Conservation (phyloP, 352 stramenopile species). For the Phytophthora vignae region DNA sequence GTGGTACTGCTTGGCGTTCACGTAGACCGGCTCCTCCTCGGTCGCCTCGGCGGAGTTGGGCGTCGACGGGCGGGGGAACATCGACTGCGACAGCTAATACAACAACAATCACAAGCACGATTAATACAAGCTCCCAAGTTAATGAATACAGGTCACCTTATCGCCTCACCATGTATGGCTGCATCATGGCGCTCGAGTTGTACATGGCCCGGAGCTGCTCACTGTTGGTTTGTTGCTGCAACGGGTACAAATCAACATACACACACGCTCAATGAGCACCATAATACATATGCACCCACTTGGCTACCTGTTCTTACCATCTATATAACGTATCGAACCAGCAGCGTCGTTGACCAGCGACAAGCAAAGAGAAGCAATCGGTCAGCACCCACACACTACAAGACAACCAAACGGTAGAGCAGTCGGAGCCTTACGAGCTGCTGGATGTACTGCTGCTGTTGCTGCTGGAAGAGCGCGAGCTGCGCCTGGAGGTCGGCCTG, state of each 20-base stretch:
- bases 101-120: not conserved
- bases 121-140: no score
- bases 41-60: conserved; percentile 56
- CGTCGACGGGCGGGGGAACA: conserved; percentile 72
- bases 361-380: conserved; percentile 4
- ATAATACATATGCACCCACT: no score
- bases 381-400: conserved; percentile 11
- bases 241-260: conserved; percentile 5
- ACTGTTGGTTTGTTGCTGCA: conserved; percentile 68
- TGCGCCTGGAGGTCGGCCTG: conserved; percentile 57
- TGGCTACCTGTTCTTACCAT: conserved; percentile 34
- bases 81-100: conserved; percentile 61
- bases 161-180: conserved; percentile 77
- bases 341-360: not conserved
- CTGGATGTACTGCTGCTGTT: conserved; percentile 68
- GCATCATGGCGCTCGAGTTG: conserved; percentile 84
- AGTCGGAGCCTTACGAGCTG: conserved; percentile 43
- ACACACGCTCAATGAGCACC: no score
- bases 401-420: not conserved
- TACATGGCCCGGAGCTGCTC: conserved; percentile 88
- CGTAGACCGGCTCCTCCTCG: conserved; percentile 90
- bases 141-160: not conserved
- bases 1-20: conserved; percentile 93
- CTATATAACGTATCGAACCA: conserved; percentile 23
- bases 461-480: conserved; percentile 65